These are phyloP conservation scores for Adansonia rubrostipa DNA, from an alignment of 441 rosid species.

Conservation along the genomic window DNA sequence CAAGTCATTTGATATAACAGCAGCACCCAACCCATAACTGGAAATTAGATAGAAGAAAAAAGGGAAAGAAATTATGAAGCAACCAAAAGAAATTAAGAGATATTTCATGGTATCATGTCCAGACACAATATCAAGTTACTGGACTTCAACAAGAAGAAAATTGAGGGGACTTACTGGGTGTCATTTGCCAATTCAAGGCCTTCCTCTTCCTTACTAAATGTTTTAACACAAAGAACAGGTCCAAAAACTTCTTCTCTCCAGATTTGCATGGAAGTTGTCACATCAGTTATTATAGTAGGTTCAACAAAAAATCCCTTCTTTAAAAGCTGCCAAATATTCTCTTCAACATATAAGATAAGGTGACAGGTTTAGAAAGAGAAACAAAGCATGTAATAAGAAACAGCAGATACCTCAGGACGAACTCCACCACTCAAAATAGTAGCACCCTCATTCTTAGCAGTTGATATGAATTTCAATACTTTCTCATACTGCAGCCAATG, in stretches of 20 bases:
- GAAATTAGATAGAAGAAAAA: constrained; percentile 12
- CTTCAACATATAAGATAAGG: constrained; percentile 14
- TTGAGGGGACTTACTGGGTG: constrained; percentile 63
- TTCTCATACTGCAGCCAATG: constrained; percentile 71
- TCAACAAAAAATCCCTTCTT: constrained; percentile 81
- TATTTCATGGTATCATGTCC: neutral
- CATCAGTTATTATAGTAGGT: constrained; percentile 80
- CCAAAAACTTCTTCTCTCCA: constrained; percentile 99
- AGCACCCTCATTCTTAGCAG: constrained; percentile 92
- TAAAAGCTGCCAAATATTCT: constrained; percentile 61
- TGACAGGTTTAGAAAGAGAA: constrained; percentile 9
- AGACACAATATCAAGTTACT: constrained; percentile 6
- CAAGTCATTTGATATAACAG: constrained; percentile 85
- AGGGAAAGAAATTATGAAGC: neutral
- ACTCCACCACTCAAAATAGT: constrained; percentile 78
- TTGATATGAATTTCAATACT: constrained; percentile 69
- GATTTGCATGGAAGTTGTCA: constrained; percentile 88
- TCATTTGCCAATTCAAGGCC: constrained; percentile 94
- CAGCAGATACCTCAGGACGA: constrained; percentile 67
- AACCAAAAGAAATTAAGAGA: neutral
- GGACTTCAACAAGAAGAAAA: neutral
- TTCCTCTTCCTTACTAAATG: constrained; percentile 89
- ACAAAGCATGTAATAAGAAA: constrained; percentile 13
- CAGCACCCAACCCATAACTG: constrained; percentile 89
- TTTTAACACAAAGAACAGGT: constrained; percentile 88